Evolutionary conservation across 2,329 filamentous ascomycete genomes (phyloP).

Genomic region (Sclerotiophoma versabilis): DNA sequence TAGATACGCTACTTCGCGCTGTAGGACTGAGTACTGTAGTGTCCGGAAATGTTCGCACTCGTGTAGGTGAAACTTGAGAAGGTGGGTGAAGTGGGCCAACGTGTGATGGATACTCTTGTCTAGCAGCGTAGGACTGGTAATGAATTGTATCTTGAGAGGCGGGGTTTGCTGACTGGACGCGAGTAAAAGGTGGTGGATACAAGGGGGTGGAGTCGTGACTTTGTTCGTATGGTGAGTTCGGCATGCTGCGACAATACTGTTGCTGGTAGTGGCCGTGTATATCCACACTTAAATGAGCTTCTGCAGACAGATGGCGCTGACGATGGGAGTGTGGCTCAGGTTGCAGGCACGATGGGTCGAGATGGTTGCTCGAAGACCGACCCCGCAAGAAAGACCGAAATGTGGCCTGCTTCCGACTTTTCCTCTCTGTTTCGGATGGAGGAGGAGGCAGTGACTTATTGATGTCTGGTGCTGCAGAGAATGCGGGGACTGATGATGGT

Average conservation of each 20-base stretch:
- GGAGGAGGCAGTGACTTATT: constrained; percentile 43
- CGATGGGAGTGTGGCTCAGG: constrained; percentile 10
- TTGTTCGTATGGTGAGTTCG: constrained; percentile 38
- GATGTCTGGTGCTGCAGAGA: constrained; percentile 32
- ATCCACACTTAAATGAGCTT: constrained; percentile 32
- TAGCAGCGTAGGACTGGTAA: constrained; percentile 26
- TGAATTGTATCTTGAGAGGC: constrained; percentile 21
- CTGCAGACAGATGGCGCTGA: constrained; percentile 32
- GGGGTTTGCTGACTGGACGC: constrained; percentile 33
- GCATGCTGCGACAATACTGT: constrained; percentile 45
- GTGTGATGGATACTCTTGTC: constrained; percentile 5
- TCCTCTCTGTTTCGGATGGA: constrained; percentile 33
- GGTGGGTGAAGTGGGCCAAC: constrained; percentile 26
- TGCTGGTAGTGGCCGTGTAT: constrained; percentile 27
- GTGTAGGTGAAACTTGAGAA: constrained; percentile 33
- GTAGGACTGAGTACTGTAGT: constrained; percentile 24
- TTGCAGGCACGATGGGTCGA: constrained; percentile 19
- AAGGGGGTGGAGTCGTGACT: constrained; percentile 15
- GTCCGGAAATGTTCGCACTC: constrained; percentile 40
- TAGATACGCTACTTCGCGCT: constrained; percentile 26
- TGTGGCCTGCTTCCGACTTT: constrained; percentile 30
- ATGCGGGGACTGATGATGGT: constrained; percentile 19
- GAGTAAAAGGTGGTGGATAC: constrained; percentile 23
- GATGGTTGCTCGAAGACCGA: constrained; percentile 28
- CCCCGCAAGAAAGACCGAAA: constrained; percentile 39